Conservation (phyloP, 306 rosid species). For the Quercus robur region DNA sequence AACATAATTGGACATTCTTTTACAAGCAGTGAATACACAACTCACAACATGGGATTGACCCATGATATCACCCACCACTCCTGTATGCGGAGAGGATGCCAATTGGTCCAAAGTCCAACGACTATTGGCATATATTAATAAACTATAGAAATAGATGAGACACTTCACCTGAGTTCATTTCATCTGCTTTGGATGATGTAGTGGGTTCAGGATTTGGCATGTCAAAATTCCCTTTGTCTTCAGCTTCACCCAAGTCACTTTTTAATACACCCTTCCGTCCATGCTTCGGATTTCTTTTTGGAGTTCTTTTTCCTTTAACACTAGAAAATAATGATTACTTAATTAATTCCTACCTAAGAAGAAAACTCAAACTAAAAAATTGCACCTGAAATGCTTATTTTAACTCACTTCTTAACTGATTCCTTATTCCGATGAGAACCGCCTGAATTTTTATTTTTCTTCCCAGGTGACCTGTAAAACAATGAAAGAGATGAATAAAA, state of each 20-base stretch:
- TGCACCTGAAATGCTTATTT: conserved; percentile 4
- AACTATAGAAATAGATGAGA: conserved; percentile 14
- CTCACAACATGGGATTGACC: neutral
- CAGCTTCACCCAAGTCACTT: conserved; percentile 41
- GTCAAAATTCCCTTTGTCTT: conserved; percentile 59
- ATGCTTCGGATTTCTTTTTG: conserved; percentile 44
- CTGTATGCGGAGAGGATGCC: neutral
- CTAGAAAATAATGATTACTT: conserved; percentile 32
- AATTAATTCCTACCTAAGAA: conserved; percentile 13
- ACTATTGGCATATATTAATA: neutral
- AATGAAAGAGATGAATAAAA: conserved; percentile 24
- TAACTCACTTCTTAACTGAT: conserved; percentile 60
- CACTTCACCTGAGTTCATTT: conserved; percentile 57
- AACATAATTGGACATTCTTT: neutral
- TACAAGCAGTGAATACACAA: no score
- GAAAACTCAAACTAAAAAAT: conserved; percentile 12
- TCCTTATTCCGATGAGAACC: conserved; percentile 37
- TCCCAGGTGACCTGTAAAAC: conserved; percentile 51
- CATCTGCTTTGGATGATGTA: conserved; percentile 39
- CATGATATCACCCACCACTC: neutral
- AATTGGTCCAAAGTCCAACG: neutral
- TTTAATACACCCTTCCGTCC: conserved; percentile 36
- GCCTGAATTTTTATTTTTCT: conserved; percentile 36
- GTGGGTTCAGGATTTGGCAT: conserved; percentile 48
- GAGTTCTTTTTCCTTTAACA: conserved; percentile 57